These are phyloP conservation scores for Calonectria hongkongensis DNA, from an alignment of 2,329 filamentous ascomycete species.

Conservation along the genomic window DNA sequence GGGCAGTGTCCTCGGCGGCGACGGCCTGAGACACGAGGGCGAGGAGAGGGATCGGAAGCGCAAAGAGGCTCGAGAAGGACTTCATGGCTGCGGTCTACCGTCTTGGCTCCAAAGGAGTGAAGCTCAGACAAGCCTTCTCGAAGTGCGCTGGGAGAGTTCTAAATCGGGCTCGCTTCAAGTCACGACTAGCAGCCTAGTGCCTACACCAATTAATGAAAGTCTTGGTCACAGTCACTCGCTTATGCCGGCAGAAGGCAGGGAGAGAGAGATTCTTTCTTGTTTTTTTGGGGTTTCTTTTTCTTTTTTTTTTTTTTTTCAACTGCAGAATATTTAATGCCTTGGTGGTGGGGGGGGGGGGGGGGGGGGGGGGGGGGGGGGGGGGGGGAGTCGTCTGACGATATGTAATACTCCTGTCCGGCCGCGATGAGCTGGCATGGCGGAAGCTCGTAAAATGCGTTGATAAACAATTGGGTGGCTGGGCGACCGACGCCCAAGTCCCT, in stretches of 20 bases:
- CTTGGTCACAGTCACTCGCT: constrained; percentile 24
- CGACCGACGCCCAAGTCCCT: constrained; percentile 35
- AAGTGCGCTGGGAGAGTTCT: constrained; percentile 21
- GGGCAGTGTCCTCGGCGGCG: constrained; percentile 62
- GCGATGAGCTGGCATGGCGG: constrained; percentile 47
- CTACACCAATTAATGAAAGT: background rate
- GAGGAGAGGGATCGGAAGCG: constrained; percentile 67
- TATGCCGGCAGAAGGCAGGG: background rate
- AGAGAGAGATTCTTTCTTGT: background rate
- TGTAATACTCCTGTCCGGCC: background rate
- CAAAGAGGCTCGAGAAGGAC: constrained; percentile 58
- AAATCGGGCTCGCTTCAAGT: constrained; percentile 29
- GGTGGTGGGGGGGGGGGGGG: constrained; percentile 16
- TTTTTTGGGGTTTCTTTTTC: background rate
- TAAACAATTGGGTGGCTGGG: constrained; percentile 57
- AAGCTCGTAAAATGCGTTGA: constrained; percentile 37
- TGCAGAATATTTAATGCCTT: constrained; percentile 28
- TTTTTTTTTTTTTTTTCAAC: background rate
- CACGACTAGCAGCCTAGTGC: constrained; percentile 23
- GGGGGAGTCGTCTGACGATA: constrained; percentile 32
- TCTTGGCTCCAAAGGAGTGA: constrained; percentile 11
- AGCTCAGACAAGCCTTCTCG: constrained; percentile 16
- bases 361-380: constrained; percentile 9
- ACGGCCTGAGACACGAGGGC: constrained; percentile 64
- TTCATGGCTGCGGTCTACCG: constrained; percentile 60